Base-by-base conservation (phyloP, 345 rosid species). In the Crucihimalaya himalaica region DNA sequence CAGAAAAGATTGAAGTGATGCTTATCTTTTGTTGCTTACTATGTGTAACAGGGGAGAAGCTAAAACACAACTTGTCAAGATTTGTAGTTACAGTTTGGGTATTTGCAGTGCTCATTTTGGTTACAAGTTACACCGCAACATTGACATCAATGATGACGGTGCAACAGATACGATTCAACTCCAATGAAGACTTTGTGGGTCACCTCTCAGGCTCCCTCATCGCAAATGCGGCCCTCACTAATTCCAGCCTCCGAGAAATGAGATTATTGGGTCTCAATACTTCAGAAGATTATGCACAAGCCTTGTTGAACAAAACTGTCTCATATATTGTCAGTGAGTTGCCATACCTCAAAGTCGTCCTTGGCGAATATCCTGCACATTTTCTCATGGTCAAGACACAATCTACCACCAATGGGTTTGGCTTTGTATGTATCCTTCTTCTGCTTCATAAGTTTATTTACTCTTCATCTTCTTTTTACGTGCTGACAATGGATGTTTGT, bases 41-140 rank as follows among this genome's bases (percentile, higher is more conserved):
- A 1, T 29, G n/a, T 40, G 14, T 65, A 42, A 52, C 76, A 88
- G 84, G 90, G 55, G 89, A 88, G 70, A 83, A 18, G 39, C 67
- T 83, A 43, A 19, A 71, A 19, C 83, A 73, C 69, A 85, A 81
- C 63, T 73, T 55, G 23, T 70, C 89, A 43, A 85, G 77, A 50
- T 68, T 85, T 69, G 85, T 86, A 65, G 66, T 88, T 63, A 83
- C 78, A 25, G 71, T 88, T 53, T 85, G 94, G 91, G 16, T 78
- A 23, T 84, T 84, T 67, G 80, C 77, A 27, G 87, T 85, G 19
- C 81, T 86, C 9, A 82, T 85, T 50, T 31, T 86, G 23, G 68
- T 84, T 1, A 66, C 84, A 46, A 85, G 88, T 60, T 86, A 86
- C 53, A 84, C 84, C 2, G 88, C 91, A 46, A 85, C 81, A 37